These are phyloP conservation scores for Volvox africanus DNA, from an alignment of 139 green algal species.

Conservation along the genomic window DNA sequence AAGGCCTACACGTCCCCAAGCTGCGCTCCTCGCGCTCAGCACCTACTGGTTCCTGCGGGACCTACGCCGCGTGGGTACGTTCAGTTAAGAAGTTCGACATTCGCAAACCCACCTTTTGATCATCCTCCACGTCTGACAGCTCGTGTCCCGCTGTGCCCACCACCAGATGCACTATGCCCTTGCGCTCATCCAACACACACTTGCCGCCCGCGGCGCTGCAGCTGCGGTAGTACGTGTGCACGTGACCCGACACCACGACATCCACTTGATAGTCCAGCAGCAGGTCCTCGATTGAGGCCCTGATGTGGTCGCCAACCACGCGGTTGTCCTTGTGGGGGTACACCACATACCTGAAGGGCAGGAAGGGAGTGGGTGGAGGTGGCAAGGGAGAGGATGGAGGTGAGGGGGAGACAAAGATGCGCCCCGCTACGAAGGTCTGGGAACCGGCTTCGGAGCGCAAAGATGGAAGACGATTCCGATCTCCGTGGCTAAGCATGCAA, in stretches of 20 bases:
- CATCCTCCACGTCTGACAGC: constrained; percentile 64
- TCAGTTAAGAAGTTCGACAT: no score
- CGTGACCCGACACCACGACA: constrained; percentile 74
- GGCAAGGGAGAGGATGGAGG: no score
- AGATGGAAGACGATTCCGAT: no score
- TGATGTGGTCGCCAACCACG: constrained; percentile 77
- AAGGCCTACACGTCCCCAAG: no score
- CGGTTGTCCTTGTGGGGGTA: constrained; percentile 86
- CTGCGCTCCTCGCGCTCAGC: no score
- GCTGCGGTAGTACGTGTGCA: constrained; percentile 82
- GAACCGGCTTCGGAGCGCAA: no score
- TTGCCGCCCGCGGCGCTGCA: constrained; percentile 65
- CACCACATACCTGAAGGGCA: constrained; percentile 73
- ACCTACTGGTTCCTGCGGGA: no score
- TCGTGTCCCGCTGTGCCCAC: constrained; percentile 72
- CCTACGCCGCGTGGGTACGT: no score
- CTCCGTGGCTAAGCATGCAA: no score
- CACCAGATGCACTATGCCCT: constrained; percentile 73
- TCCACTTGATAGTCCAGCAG: constrained; percentile 76
- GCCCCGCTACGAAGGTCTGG: no score
- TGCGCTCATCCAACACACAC: constrained; percentile 48
- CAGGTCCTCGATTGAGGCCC: constrained; percentile 70
- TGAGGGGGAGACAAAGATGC: no score
- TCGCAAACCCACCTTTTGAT: constrained; percentile 49
- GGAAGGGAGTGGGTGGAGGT: not conserved